A percentile compares a stretch with the other conserved stretches of the same genome.
phyloP scores from a whole-genome alignment of 2,329 filamentous ascomycete species.

The Aspergillus tubingensis region DNA sequence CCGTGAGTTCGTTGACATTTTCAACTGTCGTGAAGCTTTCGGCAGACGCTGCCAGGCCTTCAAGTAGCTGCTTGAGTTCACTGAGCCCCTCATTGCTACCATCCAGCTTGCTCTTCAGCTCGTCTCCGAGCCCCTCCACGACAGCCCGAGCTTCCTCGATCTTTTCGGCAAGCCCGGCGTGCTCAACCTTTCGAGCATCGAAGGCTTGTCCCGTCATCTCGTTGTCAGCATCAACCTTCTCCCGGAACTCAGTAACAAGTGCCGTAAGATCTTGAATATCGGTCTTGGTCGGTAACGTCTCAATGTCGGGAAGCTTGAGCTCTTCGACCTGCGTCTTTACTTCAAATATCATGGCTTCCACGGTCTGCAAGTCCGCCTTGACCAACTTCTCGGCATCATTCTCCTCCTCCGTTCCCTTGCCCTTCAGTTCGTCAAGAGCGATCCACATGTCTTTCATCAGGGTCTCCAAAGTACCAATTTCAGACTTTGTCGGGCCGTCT shows the following conservation, averaged over 20 bases:
- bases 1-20: slow-evolving; percentile 71
- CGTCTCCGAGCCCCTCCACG: slow-evolving; percentile 74
- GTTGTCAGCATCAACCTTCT: slow-evolving; percentile 66
- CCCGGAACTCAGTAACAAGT: slow-evolving; percentile 68
- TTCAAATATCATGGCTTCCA: slow-evolving; percentile 80
- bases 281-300: slow-evolving; percentile 71
- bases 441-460: slow-evolving; percentile 76
- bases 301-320: slow-evolving; percentile 69
- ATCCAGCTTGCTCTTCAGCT: slow-evolving; percentile 74
- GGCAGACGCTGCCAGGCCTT: slow-evolving; percentile 66
- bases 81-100: slow-evolving; percentile 69
- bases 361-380: slow-evolving; percentile 78
- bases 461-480: slow-evolving; percentile 73
- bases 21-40: slow-evolving; percentile 51
- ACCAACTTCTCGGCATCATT: slow-evolving; percentile 63
- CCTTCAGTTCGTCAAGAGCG: slow-evolving; percentile 70
- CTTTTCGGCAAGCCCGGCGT: slow-evolving; percentile 73
- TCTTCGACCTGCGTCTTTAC: slow-evolving; percentile 78
- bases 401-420: slow-evolving; percentile 48
- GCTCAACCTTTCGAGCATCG: slow-evolving; percentile 81
- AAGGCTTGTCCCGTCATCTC: slow-evolving; percentile 76
- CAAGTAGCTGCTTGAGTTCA: slow-evolving; percentile 60
- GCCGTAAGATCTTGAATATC: slow-evolving; percentile 71
- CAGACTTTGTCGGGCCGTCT: slow-evolving; percentile 72
- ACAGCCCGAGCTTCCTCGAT: slow-evolving; percentile 77